These are phyloP conservation scores for Fulvia fulva DNA, from an alignment of 2,329 filamentous ascomycete genomes.

Conservation along the genomic window DNA sequence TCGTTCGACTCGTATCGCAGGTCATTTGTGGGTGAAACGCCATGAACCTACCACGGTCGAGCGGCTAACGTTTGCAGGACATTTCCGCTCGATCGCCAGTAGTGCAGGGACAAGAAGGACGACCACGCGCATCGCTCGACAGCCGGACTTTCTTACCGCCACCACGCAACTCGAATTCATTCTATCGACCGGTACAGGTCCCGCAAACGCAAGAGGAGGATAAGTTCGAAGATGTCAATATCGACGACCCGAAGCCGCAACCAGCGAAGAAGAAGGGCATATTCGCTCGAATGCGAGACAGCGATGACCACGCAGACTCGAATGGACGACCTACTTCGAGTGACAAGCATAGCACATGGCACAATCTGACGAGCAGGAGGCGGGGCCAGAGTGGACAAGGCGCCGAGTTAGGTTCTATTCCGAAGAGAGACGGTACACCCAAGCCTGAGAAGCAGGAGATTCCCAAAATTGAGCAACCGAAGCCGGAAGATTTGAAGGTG, in stretches of 20 bases:
- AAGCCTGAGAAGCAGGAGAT: constrained; percentile 23
- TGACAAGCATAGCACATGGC: constrained; percentile 37
- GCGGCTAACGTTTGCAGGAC: constrained; percentile 56
- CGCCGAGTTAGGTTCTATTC: constrained; percentile 65
- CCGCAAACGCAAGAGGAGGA: constrained; percentile 41
- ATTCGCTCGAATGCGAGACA: constrained; percentile 75
- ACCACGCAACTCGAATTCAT: constrained; percentile 40
- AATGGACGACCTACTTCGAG: constrained; percentile 10
- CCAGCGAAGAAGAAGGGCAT: constrained; percentile 68
- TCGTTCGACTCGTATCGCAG: constrained; percentile 95
- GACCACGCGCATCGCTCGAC: constrained; percentile 75
- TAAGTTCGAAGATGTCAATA: constrained; percentile 82
- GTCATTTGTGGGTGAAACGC: constrained; percentile 69
- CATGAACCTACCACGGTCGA: too few relatives aligned
- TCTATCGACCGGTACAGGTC: constrained; percentile 30
- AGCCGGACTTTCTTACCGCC: constrained; percentile 52
- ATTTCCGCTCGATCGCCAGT: constrained; percentile 85
- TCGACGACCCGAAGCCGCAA: constrained; percentile 68
- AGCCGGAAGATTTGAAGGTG: constrained; percentile 8
- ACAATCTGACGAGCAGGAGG: constrained; percentile 66
- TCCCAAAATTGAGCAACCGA: constrained; percentile 1
- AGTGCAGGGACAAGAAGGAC: constrained; percentile 52
- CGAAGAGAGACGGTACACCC: constrained; percentile 27
- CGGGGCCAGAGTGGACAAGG: constrained; percentile 66
- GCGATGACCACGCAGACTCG: constrained; percentile 33